Base-by-base conservation (phyloP, 2,329 filamentous ascomycete genomes). In the Sodiomyces alkalinus region DNA sequence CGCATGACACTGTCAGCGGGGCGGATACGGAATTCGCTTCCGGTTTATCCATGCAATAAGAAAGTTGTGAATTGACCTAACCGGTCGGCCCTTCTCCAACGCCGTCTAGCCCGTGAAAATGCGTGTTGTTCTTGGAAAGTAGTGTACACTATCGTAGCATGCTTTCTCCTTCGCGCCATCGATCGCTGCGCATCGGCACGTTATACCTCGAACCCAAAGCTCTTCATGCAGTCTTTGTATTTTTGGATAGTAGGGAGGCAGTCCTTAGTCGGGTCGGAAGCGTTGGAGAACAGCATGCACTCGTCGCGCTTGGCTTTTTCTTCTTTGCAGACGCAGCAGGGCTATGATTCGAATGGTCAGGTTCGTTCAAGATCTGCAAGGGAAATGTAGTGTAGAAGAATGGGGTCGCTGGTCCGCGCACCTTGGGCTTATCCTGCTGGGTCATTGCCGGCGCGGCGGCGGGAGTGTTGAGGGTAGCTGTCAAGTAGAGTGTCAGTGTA, bases 241-340 rank as follows among this genome's bases (percentile, higher is more conserved):
- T 81, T 74, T 17, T 82, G 72, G 38, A 98, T 80, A 37, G 82
- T 68, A 28, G 75, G 68, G 53, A 75, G 68, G 66, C 90, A 98
- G 45, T 92, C 85, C 46, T 72, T 67, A 44, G 81, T 70, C 21
- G 90, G 82, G 48, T 94, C 79, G 46, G 76, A 67, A 35, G 80
- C 68, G 37, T 72, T 85, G 31, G 83, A 92, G 62, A 96, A 94
- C 32, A 98, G 80, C 87, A 98, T 96, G 65, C 90, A 98, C 58
- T 98, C 86, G 60, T 98, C 90, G 38, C 90, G 82, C 42, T 69
- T 69, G 21, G 81, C 66, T 56, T 98, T 98, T 55, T 98, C 85
- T 24, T 90, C 74, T 51, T 86, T 94, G 72, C 90, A 98, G 17
- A 96, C 90, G 52, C 90, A 96, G 69, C 90, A 96, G 23, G 87